A percentile compares a stretch with the other conserved stretches of the same genome.
Evolutionary conservation across 2,329 filamentous ascomycete genomes (phyloP).

Genomic region (Colletotrichum tamarilloi): DNA sequence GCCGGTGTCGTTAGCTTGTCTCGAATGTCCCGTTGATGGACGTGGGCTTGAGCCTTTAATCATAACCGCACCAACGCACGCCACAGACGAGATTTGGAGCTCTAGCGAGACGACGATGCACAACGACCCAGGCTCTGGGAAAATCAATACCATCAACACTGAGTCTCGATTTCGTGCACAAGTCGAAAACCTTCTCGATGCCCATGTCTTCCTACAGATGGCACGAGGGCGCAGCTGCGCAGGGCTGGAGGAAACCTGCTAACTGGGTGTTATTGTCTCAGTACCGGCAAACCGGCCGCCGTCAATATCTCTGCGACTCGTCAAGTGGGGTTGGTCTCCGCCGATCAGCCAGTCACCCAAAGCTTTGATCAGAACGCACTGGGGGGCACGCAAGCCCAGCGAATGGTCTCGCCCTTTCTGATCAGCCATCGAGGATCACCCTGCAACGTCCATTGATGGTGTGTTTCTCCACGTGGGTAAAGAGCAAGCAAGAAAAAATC

Average conservation of each 20-base stretch:
- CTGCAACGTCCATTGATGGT: constrained; percentile 12
- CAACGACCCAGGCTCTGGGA: too few relatives aligned
- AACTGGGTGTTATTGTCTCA: background rate
- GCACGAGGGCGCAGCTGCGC: background rate
- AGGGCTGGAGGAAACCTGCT: background rate
- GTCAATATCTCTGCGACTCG: constrained; percentile 21
- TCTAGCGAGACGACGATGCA: background rate
- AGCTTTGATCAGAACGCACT: background rate
- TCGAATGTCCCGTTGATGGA: constrained; percentile 20
- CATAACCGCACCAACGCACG: constrained; percentile 22
- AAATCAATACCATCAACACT: background rate
- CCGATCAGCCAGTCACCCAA: constrained; percentile 7
- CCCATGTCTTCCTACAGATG: background rate
- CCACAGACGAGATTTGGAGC: constrained; percentile 13
- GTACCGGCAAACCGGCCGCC: constrained; percentile 3
- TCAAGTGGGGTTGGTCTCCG: constrained; percentile 7
- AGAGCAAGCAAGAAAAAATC: background rate
- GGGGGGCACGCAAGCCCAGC: background rate
- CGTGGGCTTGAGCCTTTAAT: constrained; percentile 34
- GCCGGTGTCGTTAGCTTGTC: constrained; percentile 27
- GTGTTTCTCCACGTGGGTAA: constrained; percentile 17
- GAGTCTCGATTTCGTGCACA: background rate
- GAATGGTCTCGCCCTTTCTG: constrained; percentile 24
- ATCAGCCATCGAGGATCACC: constrained; percentile 6
- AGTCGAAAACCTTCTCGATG: background rate